Percentiles rank a stretch among this genome's conserved stretches.
Evolutionary conservation across 768 basidiomycete species (phyloP).

Genomic region (Trametes meyenii): DNA sequence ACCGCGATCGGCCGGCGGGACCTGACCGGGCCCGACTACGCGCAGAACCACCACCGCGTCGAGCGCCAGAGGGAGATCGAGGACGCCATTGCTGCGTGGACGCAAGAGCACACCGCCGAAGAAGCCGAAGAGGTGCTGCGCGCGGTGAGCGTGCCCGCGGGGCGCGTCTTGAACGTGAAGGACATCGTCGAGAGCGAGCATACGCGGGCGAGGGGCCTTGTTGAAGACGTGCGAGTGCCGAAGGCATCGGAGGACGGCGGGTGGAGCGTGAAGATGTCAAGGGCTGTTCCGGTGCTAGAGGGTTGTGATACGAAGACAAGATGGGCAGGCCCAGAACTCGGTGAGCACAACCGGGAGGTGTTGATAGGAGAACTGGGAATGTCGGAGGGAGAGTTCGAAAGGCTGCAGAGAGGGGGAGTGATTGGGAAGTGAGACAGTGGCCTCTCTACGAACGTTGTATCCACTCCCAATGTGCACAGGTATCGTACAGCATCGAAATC

Average conservation of each 20-base stretch:
- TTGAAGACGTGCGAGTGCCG: slow-evolving; percentile 60
- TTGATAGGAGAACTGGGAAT: slow-evolving; percentile 34
- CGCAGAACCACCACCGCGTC: slow-evolving; percentile 47
- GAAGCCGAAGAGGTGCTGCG: slow-evolving; percentile 56
- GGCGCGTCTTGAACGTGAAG: slow-evolving; percentile 62
- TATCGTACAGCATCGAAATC: background rate
- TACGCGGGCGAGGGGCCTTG: slow-evolving; percentile 52
- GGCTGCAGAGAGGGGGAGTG: slow-evolving; percentile 29
- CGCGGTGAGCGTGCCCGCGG: slow-evolving; percentile 61
- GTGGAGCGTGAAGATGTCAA: slow-evolving; percentile 71
- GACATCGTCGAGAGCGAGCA: slow-evolving; percentile 66
- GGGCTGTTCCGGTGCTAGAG: slow-evolving; percentile 64
- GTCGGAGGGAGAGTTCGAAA: slow-evolving; percentile 28
- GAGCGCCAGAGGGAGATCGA: slow-evolving; percentile 55
- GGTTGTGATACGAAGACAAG: slow-evolving; percentile 58
- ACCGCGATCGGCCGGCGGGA: slow-evolving; percentile 57
- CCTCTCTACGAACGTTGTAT: background rate
- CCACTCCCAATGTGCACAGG: background rate
- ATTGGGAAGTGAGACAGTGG: slow-evolving; percentile 29
- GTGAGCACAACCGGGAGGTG: slow-evolving; percentile 43
- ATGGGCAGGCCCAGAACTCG: slow-evolving; percentile 75
- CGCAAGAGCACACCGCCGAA: slow-evolving; percentile 48
- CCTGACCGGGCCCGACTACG: slow-evolving; percentile 56
- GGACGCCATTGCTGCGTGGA: slow-evolving; percentile 63
- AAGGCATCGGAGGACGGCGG: slow-evolving; percentile 40